These are phyloP conservation scores for Amphibolis antarctica DNA, from an alignment of 106 monocot species.

Conservation along the genomic window DNA sequence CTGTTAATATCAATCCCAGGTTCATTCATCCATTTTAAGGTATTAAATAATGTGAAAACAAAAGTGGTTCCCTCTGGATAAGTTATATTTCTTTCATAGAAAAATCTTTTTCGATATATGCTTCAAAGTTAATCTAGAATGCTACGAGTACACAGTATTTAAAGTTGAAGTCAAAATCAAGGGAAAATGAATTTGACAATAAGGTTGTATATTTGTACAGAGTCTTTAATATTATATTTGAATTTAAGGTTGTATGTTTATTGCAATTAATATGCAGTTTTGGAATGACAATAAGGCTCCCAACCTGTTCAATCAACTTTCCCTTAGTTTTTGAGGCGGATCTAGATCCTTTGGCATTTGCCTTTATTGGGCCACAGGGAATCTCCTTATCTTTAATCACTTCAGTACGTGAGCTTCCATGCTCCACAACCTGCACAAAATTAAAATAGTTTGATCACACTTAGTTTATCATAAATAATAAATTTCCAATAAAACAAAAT, in stretches of 20 bases:
- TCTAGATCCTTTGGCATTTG: background rate
- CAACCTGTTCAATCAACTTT: slow-evolving; percentile 1
- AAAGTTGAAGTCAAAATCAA: background rate
- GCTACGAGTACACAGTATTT: background rate
- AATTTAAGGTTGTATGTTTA: background rate
- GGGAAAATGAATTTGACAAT: background rate
- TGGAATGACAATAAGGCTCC: background rate
- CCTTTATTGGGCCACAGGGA: background rate
- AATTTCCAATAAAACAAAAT: background rate
- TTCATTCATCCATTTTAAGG: no score
- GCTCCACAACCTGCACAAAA: background rate
- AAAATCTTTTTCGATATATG: no score
- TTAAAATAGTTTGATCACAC: background rate
- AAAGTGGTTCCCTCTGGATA: no score
- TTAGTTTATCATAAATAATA: background rate
- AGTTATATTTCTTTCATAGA: background rate
- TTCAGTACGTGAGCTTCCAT: background rate
- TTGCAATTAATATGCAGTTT: background rate
- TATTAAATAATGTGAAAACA: no score
- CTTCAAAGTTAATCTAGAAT: background rate
- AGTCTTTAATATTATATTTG: no score
- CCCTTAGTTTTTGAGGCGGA: background rate
- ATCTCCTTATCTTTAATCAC: background rate
- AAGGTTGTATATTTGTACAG: background rate
- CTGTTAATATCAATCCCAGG: no score